A percentile compares a stretch with the other conserved stretches of the same genome.
These are phyloP conservation scores for Neurospora sp. DNA, from an alignment of 495 filamentous ascomycete species.

Conservation along the genomic window DNA sequence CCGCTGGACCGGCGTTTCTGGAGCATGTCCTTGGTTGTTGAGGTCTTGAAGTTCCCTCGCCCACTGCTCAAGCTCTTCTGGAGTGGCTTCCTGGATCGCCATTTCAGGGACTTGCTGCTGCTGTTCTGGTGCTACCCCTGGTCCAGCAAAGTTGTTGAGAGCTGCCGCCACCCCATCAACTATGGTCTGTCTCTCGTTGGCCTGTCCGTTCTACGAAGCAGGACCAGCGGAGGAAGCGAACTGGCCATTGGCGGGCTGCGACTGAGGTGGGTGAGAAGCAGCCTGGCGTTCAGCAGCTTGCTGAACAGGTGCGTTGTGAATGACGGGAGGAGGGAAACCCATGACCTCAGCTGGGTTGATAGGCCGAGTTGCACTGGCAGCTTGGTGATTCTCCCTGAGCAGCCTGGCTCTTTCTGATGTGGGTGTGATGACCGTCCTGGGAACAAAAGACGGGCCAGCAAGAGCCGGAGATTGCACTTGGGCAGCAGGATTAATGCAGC, in stretches of 20 bases:
- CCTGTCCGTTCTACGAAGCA: background rate
- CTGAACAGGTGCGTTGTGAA: rapidly evolving
- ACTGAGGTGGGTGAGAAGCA: no score
- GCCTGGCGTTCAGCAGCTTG: background rate
- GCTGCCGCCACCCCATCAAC: no score
- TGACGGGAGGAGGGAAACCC: background rate
- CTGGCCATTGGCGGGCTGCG: background rate
- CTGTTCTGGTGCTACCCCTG: no score
- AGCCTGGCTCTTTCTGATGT: background rate
- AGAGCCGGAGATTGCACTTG: background rate
- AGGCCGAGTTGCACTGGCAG: background rate
- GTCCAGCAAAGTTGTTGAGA: no score
- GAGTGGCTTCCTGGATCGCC: background rate
- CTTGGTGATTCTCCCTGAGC: background rate
- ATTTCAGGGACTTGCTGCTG: background rate
- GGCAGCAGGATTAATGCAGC: no score
- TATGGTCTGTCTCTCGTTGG: background rate
- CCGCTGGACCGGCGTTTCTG: background rate
- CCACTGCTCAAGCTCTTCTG: background rate
- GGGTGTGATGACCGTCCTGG: background rate
- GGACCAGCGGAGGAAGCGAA: background rate
- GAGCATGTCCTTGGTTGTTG: no score
- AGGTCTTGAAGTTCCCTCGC: background rate
- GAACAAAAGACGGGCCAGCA: background rate
- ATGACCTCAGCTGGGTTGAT: background rate